Percentiles rank a stretch among this genome's conserved stretches.
These are phyloP conservation scores for Annona cherimola DNA, from an alignment of 164 flowering plant genomes.

Conservation along the genomic window DNA sequence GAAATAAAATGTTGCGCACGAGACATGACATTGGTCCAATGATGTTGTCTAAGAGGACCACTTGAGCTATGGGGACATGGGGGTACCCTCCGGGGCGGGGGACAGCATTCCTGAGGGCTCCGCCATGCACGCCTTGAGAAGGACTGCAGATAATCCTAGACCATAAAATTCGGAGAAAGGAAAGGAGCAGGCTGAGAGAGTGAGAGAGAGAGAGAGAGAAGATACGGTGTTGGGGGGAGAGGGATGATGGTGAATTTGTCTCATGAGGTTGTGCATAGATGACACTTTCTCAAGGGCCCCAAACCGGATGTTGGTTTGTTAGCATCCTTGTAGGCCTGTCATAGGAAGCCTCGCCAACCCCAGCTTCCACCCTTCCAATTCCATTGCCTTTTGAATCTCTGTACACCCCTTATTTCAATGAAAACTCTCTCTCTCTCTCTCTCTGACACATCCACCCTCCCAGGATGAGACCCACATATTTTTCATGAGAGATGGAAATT, in stretches of 20 bases:
- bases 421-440: neutral
- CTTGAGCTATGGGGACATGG: neutral
- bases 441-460: neutral
- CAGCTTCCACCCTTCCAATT: neutral
- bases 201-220: neutral
- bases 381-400: neutral
- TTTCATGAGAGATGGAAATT: no score
- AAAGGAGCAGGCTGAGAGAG: neutral
- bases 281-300: constrained; percentile 2
- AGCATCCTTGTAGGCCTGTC: constrained; percentile 1
- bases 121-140: neutral
- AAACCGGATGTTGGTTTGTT: constrained; percentile 10
- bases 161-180: neutral
- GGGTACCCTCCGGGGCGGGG: neutral
- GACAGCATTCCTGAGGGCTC: neutral
- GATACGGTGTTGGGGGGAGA: neutral
- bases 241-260: neutral
- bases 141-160: neutral
- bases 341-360: neutral
- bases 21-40: neutral
- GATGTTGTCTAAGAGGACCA: constrained; percentile 9
- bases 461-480: neutral
- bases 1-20: neutral
- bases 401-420: neutral
- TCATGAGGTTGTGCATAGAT: neutral